Percentiles rank a stretch among this genome's conserved stretches.
Conservation (phyloP, 2,329 filamentous ascomycete species). For the Endocalyx cinctus region DNA sequence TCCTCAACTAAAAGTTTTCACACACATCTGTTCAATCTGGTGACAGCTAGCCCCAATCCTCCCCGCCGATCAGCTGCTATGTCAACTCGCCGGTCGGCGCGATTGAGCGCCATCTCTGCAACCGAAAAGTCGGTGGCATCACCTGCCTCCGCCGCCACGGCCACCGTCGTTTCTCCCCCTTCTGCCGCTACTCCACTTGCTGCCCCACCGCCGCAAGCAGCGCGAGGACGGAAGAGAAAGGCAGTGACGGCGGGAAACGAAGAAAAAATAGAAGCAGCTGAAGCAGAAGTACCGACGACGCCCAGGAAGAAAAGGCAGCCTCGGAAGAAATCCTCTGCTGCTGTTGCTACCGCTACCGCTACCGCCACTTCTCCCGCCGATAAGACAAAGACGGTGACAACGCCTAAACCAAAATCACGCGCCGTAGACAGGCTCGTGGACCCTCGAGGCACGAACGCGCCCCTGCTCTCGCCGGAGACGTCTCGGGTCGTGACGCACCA, state of each 20-base stretch:
- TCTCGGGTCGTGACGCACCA: conserved; percentile 53
- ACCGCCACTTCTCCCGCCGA: too few species aligned
- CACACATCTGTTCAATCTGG: too few species aligned
- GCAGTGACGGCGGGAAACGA: conserved; percentile 6
- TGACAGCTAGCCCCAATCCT: too few species aligned
- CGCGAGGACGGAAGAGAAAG: conserved; percentile 31
- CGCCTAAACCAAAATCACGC: conserved; percentile 35
- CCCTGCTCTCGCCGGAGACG: conserved; percentile 66
- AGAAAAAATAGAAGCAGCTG: conserved; percentile 8
- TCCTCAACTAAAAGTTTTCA: not conserved
- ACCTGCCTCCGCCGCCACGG: conserved; percentile 6
- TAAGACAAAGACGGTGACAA: too few species aligned
- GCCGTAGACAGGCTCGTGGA: conserved; percentile 54
- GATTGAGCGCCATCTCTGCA: conserved; percentile 23
- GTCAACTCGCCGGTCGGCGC: conserved; percentile 26
- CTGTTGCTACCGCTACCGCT: conserved; percentile 41
- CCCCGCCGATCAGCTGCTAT: conserved; percentile 22
- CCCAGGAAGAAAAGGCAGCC: conserved; percentile 25
- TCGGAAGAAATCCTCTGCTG: conserved; percentile 17
- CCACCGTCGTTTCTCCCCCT: not conserved
- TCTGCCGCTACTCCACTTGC: conserved; percentile 20
- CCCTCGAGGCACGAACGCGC: conserved; percentile 63
- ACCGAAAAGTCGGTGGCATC: conserved; percentile 9
- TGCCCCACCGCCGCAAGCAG: conserved; percentile 14
- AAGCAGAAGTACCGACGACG: conserved; percentile 21